Conservation (phyloP, 768 basidiomycete genomes). For the Calocybe indica region DNA sequence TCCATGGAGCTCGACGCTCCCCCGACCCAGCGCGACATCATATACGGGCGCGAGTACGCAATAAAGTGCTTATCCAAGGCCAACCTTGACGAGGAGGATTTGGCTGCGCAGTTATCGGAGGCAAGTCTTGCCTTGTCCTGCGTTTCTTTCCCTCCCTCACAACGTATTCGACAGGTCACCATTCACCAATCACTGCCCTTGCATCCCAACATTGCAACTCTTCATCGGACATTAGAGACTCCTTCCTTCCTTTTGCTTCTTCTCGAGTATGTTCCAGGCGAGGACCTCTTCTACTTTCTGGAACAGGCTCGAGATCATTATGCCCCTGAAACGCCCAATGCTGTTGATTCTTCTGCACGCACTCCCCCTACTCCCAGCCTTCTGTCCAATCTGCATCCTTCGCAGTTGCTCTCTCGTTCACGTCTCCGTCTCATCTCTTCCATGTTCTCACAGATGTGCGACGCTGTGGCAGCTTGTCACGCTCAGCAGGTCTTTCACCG, state of each 20-base stretch:
- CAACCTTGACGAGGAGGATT: conserved; percentile 83
- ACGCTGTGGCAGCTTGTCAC: conserved; percentile 93
- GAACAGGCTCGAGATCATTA: conserved; percentile 92
- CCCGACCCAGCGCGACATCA: conserved; percentile 23
- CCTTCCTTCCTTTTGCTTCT: conserved; percentile 86
- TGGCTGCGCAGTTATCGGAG: conserved; percentile 89
- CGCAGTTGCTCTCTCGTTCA: conserved; percentile 78
- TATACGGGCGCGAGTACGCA: conserved; percentile 83
- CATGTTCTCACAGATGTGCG: conserved; percentile 99
- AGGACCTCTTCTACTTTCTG: conserved; percentile 97
- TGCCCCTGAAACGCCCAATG: conserved; percentile 40
- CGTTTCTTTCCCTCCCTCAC: conserved; percentile 5
- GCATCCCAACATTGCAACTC: conserved; percentile 92
- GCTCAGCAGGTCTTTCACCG: conserved; percentile 87
- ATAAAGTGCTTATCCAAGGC: conserved; percentile 95
- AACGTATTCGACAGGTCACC: conserved; percentile 52
- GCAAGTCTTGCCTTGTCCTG: conserved; percentile 29
- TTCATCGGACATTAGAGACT: conserved; percentile 91
- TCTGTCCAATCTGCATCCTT: conserved; percentile 74
- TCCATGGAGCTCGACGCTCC: conserved; percentile 44
- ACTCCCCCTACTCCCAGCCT: conserved; percentile 94
- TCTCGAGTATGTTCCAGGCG: conserved; percentile 93
- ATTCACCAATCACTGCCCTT: conserved; percentile 90
- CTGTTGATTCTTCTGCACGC: conserved; percentile 39
- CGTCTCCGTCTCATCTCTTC: conserved; percentile 90